Percentiles rank a stretch among this genome's conserved stretches.
phyloP scores from a whole-genome alignment of 1,284 basidiomycete species.

The Malassezia obtusa region DNA sequence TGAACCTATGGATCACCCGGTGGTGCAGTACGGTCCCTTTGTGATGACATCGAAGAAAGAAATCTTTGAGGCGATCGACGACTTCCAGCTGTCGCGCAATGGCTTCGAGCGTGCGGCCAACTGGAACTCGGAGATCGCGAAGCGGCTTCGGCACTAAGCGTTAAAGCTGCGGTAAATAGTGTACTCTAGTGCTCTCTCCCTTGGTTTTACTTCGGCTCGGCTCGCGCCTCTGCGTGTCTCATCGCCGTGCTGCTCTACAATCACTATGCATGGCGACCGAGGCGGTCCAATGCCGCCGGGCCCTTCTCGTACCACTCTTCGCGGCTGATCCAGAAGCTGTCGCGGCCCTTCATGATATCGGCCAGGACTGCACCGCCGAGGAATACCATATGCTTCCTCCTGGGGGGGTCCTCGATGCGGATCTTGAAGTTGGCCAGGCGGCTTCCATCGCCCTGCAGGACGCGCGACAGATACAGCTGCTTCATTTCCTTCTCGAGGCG shows the following conservation, averaged over 20 bases:
- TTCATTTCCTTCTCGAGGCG: constrained; percentile 99
- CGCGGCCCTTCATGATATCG: constrained; percentile 92
- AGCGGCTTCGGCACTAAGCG: neutral
- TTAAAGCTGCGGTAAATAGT: no score
- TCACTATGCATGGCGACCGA: constrained; percentile 36
- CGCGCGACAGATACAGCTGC: constrained; percentile 84
- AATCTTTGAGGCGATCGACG: constrained; percentile 69
- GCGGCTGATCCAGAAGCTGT: constrained; percentile 66
- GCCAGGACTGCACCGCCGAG: constrained; percentile 72
- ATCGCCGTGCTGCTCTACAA: neutral
- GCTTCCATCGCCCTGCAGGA: constrained; percentile 72
- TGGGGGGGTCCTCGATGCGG: constrained; percentile 91
- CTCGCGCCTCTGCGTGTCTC: no score
- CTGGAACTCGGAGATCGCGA: constrained; percentile 70
- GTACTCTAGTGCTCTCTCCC: no score
- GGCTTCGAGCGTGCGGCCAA: constrained; percentile 82
- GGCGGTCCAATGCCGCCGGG: constrained; percentile 33
- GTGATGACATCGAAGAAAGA: constrained; percentile 73
- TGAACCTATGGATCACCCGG: constrained; percentile 76
- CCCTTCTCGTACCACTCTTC: constrained; percentile 48
- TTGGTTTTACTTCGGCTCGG: no score
- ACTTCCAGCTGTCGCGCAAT: constrained; percentile 69
- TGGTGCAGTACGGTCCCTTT: constrained; percentile 68
- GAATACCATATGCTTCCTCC: constrained; percentile 98
- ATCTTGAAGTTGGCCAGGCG: constrained; percentile 99